phyloP scores from a whole-genome alignment of 2,329 filamentous ascomycete species.

The Volutella citrinella region DNA sequence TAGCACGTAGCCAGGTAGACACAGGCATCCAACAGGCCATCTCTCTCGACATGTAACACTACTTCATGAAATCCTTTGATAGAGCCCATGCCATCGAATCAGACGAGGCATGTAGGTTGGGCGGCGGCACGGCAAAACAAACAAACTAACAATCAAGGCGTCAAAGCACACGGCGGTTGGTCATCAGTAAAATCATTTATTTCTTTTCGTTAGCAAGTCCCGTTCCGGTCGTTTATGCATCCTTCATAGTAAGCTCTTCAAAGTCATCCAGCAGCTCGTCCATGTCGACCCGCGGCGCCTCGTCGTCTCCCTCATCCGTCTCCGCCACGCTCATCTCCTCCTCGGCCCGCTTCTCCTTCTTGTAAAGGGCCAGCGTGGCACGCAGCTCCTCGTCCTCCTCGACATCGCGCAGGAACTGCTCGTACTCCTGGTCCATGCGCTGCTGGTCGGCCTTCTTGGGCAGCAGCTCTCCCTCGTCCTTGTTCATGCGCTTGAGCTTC shows the following conservation, averaged over 20 bases:
- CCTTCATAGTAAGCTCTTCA: conserved; percentile 64
- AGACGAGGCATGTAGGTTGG: too few species aligned
- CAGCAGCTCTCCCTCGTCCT: conserved; percentile 83
- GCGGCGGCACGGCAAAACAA: too few species aligned
- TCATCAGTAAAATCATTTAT: conserved; percentile 13
- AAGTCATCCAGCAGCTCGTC: conserved; percentile 88
- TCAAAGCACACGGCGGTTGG: background rate
- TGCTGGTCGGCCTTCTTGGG: conserved; percentile 87
- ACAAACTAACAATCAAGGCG: too few species aligned
- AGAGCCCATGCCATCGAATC: too few species aligned
- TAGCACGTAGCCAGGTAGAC: too few species aligned
- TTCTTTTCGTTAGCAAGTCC: conserved; percentile 22
- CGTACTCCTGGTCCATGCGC: conserved; percentile 87
- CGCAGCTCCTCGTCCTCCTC: conserved; percentile 92
- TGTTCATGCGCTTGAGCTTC: conserved; percentile 90
- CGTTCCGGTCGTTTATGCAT: conserved; percentile 25
- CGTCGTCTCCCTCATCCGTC: conserved; percentile 63
- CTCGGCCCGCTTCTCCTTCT: conserved; percentile 54
- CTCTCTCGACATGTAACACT: too few species aligned
- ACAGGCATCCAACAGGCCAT: conserved; percentile 13
- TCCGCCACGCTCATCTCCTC: conserved; percentile 68
- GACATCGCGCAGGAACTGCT: conserved; percentile 94
- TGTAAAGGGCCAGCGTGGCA: conserved; percentile 82
- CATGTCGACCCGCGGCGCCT: conserved; percentile 69
- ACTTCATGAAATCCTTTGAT: too few species aligned